Conservation (phyloP, 345 rosid genomes). For the Rhizophora apiculata region DNA sequence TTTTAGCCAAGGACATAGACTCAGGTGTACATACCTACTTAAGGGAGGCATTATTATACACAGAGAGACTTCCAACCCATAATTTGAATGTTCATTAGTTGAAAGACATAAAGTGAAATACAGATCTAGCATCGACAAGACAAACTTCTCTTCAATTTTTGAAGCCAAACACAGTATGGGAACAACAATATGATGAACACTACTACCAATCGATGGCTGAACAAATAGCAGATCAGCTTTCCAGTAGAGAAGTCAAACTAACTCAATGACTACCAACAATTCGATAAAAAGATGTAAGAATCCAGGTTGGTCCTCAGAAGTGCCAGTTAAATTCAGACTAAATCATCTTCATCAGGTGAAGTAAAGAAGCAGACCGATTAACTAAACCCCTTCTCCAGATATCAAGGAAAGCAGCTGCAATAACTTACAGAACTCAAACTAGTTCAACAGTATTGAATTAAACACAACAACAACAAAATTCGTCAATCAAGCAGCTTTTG, state of each 20-base stretch:
- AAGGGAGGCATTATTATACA: too few relatives aligned
- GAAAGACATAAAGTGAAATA: too few relatives aligned
- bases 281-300: neutral
- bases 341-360: conserved; percentile 2
- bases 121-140: too few relatives aligned
- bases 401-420: neutral
- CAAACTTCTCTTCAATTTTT: too few relatives aligned
- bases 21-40: too few relatives aligned
- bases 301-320: neutral
- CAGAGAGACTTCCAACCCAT: neutral
- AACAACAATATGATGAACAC: too few relatives aligned
- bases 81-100: too few relatives aligned
- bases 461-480: conserved; percentile 4
- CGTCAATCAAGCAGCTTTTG: conserved; percentile 5
- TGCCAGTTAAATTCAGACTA: neutral
- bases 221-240: neutral
- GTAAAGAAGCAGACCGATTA: neutral
- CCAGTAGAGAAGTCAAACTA: neutral
- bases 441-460: conserved; percentile 14
- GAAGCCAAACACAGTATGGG: too few relatives aligned
- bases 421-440: conserved; percentile 5
- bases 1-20: too few relatives aligned
- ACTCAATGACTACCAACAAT: neutral
- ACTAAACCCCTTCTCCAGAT: conserved; percentile 13
- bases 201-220: too few relatives aligned